Evolutionary conservation across 2,329 filamentous ascomycete species (phyloP).

Genomic region (Pyrenophora teres): DNA sequence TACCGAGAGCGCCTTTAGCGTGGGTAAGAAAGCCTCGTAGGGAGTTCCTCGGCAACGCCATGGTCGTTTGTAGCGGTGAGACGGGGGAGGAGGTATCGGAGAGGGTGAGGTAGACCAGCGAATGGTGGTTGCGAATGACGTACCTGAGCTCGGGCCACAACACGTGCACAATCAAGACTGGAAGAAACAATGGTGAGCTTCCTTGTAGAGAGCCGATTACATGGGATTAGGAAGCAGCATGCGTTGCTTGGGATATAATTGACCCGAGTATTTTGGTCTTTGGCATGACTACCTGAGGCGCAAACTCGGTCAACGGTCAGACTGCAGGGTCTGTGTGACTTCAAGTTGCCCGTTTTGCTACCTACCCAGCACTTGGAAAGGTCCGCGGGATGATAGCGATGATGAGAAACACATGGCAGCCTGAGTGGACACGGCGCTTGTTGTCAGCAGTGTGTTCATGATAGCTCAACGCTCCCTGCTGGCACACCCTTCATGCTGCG

Average conservation of each 20-base stretch:
- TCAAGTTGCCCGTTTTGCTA: neutral
- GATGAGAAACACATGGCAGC: neutral
- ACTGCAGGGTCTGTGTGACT: neutral
- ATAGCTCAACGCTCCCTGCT: constrained; percentile 58
- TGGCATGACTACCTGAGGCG: neutral
- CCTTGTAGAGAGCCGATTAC: neutral
- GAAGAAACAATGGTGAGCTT: constrained; percentile 2
- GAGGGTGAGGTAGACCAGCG: constrained; percentile 5
- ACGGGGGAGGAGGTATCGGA: neutral
- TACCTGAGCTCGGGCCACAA: constrained; percentile 18
- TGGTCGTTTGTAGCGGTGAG: constrained; percentile 28
- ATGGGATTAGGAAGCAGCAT: neutral
- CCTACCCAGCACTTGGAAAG: constrained; percentile 13
- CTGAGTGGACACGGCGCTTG: neutral
- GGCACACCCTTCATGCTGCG: constrained; percentile 59
- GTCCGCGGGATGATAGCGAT: neutral
- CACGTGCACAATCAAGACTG: constrained; percentile 11
- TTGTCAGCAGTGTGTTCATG: constrained; percentile 12
- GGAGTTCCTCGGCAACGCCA: constrained; percentile 53
- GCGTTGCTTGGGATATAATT: neutral
- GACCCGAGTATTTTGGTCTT: neutral
- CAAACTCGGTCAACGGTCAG: neutral
- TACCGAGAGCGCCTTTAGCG: constrained; percentile 51
- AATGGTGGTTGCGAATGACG: constrained; percentile 18
- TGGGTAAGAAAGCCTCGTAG: constrained; percentile 53